Base-by-base conservation (phyloP, 257 asterid genomes). In the Jacaranda mimosifolia region DNA sequence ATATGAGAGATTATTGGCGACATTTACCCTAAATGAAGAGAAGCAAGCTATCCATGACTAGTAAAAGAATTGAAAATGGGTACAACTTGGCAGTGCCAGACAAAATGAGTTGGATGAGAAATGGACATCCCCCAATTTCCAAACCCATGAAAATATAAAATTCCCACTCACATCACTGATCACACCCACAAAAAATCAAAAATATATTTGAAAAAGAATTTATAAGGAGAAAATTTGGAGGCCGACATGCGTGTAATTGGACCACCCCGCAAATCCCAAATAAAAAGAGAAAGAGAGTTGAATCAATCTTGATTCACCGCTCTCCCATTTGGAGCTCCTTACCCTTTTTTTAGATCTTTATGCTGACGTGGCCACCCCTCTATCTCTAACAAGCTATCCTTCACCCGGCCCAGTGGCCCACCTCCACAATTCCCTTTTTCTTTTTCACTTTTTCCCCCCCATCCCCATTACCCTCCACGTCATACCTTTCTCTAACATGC, bases 291-390 rank as follows among this genome's bases (percentile, higher is more conserved):
- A 35, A 48, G 32, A 26, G 9, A 18, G 18, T 63, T 51, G 45
- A 51, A 66, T 63, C 62, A 14, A 9, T 26, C n/a, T 70, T 63
- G 77, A 72, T 74, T 21, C 71, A 19, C 32, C 7, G 13, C 52
- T 18, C 52, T 1, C 51, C 71, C 42, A 65, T 65, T 68, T 49
- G 58, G 43, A 68, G 51, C 51, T 21, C 51, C 36, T 35, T n/a
- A 13, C 39, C 11, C 45, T 36, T 52, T 60, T 21, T 0, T 17
- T 14, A 74, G 77, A 82, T 72, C 63, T 80, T 53, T 19, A 12
- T 26, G 52, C 63, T 80, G 86, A 84, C 86, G 92, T 88, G 92
- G 92, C 87, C 69, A 63, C 64, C 66, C 64, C 85, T 76, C 84
- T 70, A 78, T 88, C 90, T 76, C 88, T 39, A 80, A 62, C 68